Evolutionary conservation across 1,284 basidiomycete genomes (phyloP).

Genomic region (Heimioporus retisporus): DNA sequence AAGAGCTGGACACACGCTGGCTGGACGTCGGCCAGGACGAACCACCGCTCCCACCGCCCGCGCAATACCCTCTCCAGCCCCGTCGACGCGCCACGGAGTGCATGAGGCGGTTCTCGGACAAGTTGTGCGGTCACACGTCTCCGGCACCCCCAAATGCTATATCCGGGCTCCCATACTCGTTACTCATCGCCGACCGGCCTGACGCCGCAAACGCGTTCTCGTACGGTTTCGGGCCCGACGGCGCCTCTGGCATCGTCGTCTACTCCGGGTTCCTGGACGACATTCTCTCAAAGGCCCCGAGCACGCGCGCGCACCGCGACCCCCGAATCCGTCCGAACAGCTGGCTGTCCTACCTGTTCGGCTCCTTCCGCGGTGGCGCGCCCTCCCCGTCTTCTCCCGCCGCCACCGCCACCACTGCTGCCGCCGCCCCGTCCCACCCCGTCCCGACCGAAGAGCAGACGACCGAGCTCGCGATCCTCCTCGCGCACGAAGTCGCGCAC

Average conservation of each 20-base stretch:
- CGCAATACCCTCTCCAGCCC: conserved; percentile 72
- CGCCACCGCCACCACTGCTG: too few relatives aligned
- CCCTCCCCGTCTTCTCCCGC: conserved; percentile 45
- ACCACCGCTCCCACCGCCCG: conserved; percentile 76
- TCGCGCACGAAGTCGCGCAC: conserved; percentile 92
- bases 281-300: conserved; percentile 63
- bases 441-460: conserved; percentile 86
- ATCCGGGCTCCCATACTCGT: conserved; percentile 87
- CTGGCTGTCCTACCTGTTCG: conserved; percentile 62
- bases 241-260: conserved; percentile 90
- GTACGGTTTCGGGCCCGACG: conserved; percentile 91
- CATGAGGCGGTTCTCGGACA: conserved; percentile 65
- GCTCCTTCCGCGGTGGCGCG: conserved; percentile 52
- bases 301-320: too few relatives aligned
- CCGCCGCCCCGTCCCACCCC: conserved; percentile 42
- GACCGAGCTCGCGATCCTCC: conserved; percentile 83
- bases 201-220: conserved; percentile 88
- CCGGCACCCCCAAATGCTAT: conserved; percentile 64
- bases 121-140: conserved; percentile 53
- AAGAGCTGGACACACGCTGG: conserved; percentile 66
- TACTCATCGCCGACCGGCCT: conserved; percentile 86
- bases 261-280: conserved; percentile 91
- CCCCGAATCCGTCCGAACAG: conserved; percentile 25
- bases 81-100: conserved; percentile 77
- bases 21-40: conserved; percentile 59